Base-by-base conservation (phyloP, 441 rosid genomes). In the Pelargonium citronellum region DNA sequence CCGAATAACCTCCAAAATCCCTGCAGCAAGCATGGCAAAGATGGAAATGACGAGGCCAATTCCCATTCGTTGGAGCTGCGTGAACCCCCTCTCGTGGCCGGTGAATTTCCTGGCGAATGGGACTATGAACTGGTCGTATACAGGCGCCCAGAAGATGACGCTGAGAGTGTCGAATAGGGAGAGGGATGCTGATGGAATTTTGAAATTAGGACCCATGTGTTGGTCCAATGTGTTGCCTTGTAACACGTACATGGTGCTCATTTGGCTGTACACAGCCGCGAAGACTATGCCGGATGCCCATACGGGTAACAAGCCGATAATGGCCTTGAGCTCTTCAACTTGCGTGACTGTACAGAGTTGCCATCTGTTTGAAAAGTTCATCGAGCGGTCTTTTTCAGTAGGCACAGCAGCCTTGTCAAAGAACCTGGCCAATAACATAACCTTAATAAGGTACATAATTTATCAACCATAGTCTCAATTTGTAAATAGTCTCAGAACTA, bases 151-250 rank as follows among this genome's bases (percentile, higher is more conserved):
- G 81, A 91, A 91, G 71, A 93, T 86, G 34, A 91, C 96, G 7
- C 98, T 93, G 4, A 91, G 77, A 1, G 92, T 89, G 83, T 89
- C 96, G 5, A 93, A 93, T 22, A 93, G 84, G 34, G 97, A 89
- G 67, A 91, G 92, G 3, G 98, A 88, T 15, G 98, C 97, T 0
- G 98, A 84, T 16, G 98, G 98, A 76, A 94, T 94, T 70, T 78
- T 62, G 71, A 94, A 91, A 73, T 74, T 1, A 0, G 89, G 89
- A 0, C 95, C 97, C 79, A 91, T 89, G 72, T 83, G 92, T 67
- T 84, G 96, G 78, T 93, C 90, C 95, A 93, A 78, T 60, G 89
- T 85, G 78, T 93, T 90, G n/a, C 98, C 98, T 81, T 93, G 98
- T 22, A 91, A 82, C 47, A 90, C 93, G 20, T 89, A 89, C 88